Evolutionary conservation across 768 basidiomycete species (phyloP), one percentile per base, ranked within the genome.

Genomic region (Heimioporus sp.): DNA sequence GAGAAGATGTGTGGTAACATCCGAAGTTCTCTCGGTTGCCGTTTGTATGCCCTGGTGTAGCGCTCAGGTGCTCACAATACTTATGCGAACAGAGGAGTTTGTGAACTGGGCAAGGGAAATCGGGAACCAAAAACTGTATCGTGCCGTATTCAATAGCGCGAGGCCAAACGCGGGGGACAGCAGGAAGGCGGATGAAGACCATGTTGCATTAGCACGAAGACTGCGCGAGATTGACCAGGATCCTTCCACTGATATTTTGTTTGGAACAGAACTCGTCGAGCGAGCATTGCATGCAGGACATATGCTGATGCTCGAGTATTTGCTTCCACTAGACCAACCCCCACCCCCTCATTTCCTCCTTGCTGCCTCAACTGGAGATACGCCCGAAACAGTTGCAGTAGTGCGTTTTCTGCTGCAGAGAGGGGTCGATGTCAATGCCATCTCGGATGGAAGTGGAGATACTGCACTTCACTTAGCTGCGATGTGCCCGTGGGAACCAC

Each of bases 11-110:
- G 4, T 21, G 8, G 16, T 52, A 2, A 21, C 51, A 21, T 30
- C 40, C 1, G 19, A 42, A 19, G 12, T 47, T 12, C 39, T 52
- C 17, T 4, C 45, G n/a, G 38, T 34, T 4, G 46, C 46, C 8
- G 16, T 43, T 11, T 52, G 51, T 20, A 52, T 47, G 46, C 46
- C 51, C 2, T 47, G 46, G 51, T 52, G 51, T 15, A 52, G 32
- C 31, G 31, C 46, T 5, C 40, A 19, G 12, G 46, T 52, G 3
- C 46, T 52, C 16, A 24, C 30, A 15, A 46, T 30, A 5, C 39
- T 52, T 2, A 15, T 52, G n/a, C 40, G 48, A 16, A 47, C 46
- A 5, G 24, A 19, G 28, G 40, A 41, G 24, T 52, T 52, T 17
- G 35, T 21, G 24, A 20, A 52, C 16, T 52, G 51, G 51, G 46